Conservation (phyloP, 257 asterid genomes). For the Paraleonurus japonicus region DNA sequence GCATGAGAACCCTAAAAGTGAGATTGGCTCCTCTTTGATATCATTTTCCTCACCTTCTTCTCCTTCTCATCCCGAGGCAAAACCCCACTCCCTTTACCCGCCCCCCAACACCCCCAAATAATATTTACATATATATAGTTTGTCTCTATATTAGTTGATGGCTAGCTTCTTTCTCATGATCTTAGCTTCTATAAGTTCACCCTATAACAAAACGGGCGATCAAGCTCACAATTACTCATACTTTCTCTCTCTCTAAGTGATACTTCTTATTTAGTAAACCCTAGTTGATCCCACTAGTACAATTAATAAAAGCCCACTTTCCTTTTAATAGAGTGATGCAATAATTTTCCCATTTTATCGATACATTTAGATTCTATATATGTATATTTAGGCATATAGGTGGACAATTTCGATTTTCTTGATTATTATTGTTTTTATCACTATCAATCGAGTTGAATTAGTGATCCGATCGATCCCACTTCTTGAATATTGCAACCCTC, state of each 20-base stretch:
- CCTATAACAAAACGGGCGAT: not conserved
- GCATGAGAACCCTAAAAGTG: slow-evolving; percentile 90
- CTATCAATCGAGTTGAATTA: not conserved
- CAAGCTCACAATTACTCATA: not conserved
- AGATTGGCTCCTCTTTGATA: slow-evolving; percentile 47
- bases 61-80: slow-evolving; percentile 59
- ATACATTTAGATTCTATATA: not conserved
- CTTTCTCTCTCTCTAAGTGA: not conserved
- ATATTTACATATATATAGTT: no score
- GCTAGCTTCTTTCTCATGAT: not conserved
- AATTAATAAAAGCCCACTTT: not conserved
- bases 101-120: not conserved
- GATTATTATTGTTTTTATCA: not conserved
- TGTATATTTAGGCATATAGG: not conserved
- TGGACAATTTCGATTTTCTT: not conserved
- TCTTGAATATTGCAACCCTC: slow-evolving; percentile 7
- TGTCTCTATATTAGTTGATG: not conserved
- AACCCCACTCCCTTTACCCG: not conserved
- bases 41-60: slow-evolving; percentile 76
- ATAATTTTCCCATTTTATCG: slow-evolving; percentile 2
- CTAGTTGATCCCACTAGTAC: slow-evolving; percentile 3
- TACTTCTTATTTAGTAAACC: slow-evolving; percentile 9
- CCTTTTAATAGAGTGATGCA: not conserved
- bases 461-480: slow-evolving; percentile 20
- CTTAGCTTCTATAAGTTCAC: not conserved